phyloP scores from a whole-genome alignment of 805 yeast genomes.

The Pichia heedii region DNA sequence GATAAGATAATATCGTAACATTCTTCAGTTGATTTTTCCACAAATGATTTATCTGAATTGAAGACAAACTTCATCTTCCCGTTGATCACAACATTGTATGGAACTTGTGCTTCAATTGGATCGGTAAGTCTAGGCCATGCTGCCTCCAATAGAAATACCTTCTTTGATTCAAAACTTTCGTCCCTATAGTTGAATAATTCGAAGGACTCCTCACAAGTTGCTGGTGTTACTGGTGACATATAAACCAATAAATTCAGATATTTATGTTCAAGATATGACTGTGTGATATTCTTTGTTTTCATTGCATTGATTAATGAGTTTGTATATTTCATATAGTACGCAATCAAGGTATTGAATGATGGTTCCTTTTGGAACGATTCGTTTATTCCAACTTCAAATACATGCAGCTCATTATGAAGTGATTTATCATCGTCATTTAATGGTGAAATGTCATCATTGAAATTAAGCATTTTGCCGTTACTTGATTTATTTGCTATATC shows the following conservation, averaged over 20 bases:
- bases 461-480: slow-evolving; percentile 7
- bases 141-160: slow-evolving; percentile 40
- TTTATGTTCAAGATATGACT: slow-evolving; percentile 6
- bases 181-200: slow-evolving; percentile 32
- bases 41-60: slow-evolving; percentile 27
- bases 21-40: slow-evolving; percentile 24
- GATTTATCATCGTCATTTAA: slow-evolving; percentile 34
- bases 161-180: slow-evolving; percentile 8
- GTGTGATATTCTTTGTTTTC: slow-evolving; percentile 28
- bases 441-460: slow-evolving; percentile 14
- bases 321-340: slow-evolving; percentile 84
- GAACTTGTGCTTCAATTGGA: slow-evolving; percentile 28
- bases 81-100: slow-evolving; percentile 59
- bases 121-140: slow-evolving; percentile 56
- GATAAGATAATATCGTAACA: slow-evolving; percentile 30
- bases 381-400: slow-evolving; percentile 40
- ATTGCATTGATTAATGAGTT: slow-evolving; percentile 40
- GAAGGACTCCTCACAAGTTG: slow-evolving; percentile 76
- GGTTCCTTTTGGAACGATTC: slow-evolving; percentile 49
- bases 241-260: slow-evolving; percentile 48
- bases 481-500: slow-evolving; percentile 17
- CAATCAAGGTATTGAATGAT: slow-evolving; percentile 74
- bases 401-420: slow-evolving; percentile 51
- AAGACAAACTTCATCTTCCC: slow-evolving; percentile 55
- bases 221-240: slow-evolving; percentile 77